phyloP scores from a whole-genome alignment of 305 asterid species.

The Solanum chacoense region DNA sequence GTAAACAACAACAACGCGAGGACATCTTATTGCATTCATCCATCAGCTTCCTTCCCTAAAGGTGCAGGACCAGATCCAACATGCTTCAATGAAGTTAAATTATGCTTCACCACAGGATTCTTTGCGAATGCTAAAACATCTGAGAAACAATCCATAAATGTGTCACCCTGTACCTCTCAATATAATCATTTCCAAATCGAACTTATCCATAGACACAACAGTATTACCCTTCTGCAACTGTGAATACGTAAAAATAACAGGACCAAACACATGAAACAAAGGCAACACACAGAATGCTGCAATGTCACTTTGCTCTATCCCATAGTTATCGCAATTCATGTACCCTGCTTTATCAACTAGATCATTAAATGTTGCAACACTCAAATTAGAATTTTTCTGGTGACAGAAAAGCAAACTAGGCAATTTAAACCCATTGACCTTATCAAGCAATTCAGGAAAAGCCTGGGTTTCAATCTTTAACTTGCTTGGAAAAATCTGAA shows the following conservation, averaged over 20 bases:
- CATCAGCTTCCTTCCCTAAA: constrained; percentile 4
- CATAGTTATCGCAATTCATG: not conserved
- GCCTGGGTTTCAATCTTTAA: constrained; percentile 19
- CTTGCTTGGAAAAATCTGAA: constrained; percentile 22
- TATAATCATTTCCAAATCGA: constrained; percentile 18
- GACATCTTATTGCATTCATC: not conserved
- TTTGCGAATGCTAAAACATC: constrained; percentile 9
- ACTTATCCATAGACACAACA: constrained; percentile 25
- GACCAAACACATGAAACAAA: constrained; percentile 24
- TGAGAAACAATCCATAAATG: constrained; percentile 24
- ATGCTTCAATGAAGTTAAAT: not conserved
- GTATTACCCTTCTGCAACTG: constrained; percentile 33
- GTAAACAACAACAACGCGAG: not conserved
- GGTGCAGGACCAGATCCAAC: constrained; percentile 6
- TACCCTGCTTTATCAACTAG: not conserved
- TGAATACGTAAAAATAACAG: constrained; percentile 10
- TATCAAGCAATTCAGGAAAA: constrained; percentile 15
- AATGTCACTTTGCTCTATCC: constrained; percentile 13
- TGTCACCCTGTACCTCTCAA: constrained; percentile 18
- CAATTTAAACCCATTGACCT: constrained; percentile 11
- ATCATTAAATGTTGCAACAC: constrained; percentile 1
- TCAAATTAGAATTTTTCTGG: not conserved
- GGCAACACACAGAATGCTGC: constrained; percentile 34
- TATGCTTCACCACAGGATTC: not conserved
- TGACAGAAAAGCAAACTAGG: constrained; percentile 15